Evolutionary conservation across 306 rosid genomes (phyloP), one percentile per base, ranked within the genome.

Genomic region (Medicago ruthenica): DNA sequence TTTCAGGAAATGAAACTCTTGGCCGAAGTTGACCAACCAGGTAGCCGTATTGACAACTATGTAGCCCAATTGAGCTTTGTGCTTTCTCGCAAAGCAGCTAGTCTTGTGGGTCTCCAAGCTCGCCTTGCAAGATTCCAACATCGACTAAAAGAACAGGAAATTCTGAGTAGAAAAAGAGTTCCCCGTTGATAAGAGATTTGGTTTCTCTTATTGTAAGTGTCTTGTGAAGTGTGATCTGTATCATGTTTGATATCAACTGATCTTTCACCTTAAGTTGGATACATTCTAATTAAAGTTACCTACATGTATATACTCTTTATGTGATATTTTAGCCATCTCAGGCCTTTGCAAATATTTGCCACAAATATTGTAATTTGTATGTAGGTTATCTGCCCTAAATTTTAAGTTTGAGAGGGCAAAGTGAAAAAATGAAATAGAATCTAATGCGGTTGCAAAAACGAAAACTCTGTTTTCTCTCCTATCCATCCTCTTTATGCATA

Each of bases 51-150:
- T 7, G 99, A 96, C 81, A 90, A 92, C 82, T 96, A 96, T 13
- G 98, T 96, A 71, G 82, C 90, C 21, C 98, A 96, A 86, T 80
- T 96, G 93, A 92, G 89, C 81, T 96, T 88, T 60, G 96, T 92
- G 71, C 98, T 96, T 37, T 96, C 99, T 31, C 98, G 99, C 65
- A 96, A 96, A 84, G 99, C 92, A 8, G 98, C 98, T 5, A 86
- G 98, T 82, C 87, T 96, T 27, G 98, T 96, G 34, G 89, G 99
- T 81, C 99, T 96, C 51, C 99, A 96, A 85, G 91, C 99, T 59
- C 99, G 99, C 63, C 99, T 96, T 7, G 92, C 98, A 72, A 88
- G 99, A 86, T 96, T 96, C 67, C 99, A 96, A 83, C 99, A 96
- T 79, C 83, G 93, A 70, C 90, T 96, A 14, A 96, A 96, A 81